Evolutionary conservation across 305 asterid species (phyloP).

Genomic region (Salvia sclarea): DNA sequence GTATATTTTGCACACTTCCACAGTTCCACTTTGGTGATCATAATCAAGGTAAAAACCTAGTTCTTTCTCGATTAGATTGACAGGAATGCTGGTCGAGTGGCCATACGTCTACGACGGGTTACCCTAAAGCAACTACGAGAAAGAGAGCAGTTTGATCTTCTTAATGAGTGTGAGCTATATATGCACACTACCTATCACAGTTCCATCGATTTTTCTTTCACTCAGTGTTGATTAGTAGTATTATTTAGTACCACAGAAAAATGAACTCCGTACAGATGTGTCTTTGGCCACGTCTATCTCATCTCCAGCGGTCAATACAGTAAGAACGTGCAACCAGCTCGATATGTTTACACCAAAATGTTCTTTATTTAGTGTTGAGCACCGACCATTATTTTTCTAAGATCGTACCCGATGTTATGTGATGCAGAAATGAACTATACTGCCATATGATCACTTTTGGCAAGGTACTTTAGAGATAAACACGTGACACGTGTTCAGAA

Average conservation of each 20-base stretch:
- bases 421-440: conserved; percentile 48
- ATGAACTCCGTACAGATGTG: conserved; percentile 37
- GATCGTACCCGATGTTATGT: too few relatives aligned
- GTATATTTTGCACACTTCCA: too few relatives aligned
- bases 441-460: conserved; percentile 50
- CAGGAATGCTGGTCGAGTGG: conserved; percentile 49
- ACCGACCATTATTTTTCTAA: not conserved
- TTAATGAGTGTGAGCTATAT: too few relatives aligned
- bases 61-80: conserved; percentile 37
- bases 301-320: conserved; percentile 36
- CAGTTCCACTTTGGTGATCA: not conserved
- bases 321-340: conserved; percentile 25
- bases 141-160: conserved; percentile 40
- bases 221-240: not conserved
- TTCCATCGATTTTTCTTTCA: not conserved
- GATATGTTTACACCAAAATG: too few relatives aligned
- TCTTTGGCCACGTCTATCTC: conserved; percentile 45
- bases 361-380: not conserved
- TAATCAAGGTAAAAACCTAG: too few relatives aligned
- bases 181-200: not conserved
- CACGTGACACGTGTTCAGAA: too few relatives aligned
- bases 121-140: conserved; percentile 43
- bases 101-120: conserved; percentile 52
- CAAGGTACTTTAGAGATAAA: conserved; percentile 33
- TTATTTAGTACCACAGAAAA: conserved; percentile 36